These are phyloP conservation scores for Zea luxurians DNA, from an alignment of 176 grass and related monocot species.

Conservation along the genomic window DNA sequence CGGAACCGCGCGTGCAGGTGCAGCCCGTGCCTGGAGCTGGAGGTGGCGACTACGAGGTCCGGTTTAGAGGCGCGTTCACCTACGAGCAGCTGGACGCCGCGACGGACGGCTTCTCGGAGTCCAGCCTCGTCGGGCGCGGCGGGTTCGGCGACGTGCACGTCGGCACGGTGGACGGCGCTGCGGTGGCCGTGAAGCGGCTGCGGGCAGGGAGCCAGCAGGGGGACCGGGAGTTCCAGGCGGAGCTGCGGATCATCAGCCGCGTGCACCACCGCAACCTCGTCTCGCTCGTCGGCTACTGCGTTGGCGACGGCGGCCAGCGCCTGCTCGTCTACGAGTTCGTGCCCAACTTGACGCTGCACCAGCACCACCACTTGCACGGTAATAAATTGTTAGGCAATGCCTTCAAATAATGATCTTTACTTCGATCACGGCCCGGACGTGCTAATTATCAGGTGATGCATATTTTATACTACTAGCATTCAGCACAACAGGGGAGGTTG, in stretches of 20 bases:
- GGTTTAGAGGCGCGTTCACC: not conserved
- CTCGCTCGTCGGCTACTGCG: slow-evolving; percentile 23
- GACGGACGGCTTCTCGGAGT: not conserved
- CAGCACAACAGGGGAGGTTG: not conserved
- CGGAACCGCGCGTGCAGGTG: no score
- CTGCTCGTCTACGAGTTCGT: not conserved
- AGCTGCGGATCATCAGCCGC: slow-evolving; percentile 25
- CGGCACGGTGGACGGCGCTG: not conserved
- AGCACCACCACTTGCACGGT: not conserved
- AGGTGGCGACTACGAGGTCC: no score
- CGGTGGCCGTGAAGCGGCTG: slow-evolving; percentile 30
- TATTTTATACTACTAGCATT: no score
- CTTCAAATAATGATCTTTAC: no score
- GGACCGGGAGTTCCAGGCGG: not conserved
- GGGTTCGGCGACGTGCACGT: not conserved
- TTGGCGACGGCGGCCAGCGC: not conserved
- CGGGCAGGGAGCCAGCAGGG: not conserved
- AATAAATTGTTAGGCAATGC: not conserved
- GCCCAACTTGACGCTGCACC: slow-evolving; percentile 21
- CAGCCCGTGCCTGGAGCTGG: no score
- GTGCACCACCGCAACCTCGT: slow-evolving; percentile 39
- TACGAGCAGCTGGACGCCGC: not conserved
- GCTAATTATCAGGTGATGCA: no score
- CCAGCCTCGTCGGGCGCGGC: not conserved
- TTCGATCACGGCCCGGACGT: no score